Percentiles rank a stretch among this genome's conserved stretches.
Conservation (phyloP, 352 stramenopile species). For the Saprolegnia diclina region DNA sequence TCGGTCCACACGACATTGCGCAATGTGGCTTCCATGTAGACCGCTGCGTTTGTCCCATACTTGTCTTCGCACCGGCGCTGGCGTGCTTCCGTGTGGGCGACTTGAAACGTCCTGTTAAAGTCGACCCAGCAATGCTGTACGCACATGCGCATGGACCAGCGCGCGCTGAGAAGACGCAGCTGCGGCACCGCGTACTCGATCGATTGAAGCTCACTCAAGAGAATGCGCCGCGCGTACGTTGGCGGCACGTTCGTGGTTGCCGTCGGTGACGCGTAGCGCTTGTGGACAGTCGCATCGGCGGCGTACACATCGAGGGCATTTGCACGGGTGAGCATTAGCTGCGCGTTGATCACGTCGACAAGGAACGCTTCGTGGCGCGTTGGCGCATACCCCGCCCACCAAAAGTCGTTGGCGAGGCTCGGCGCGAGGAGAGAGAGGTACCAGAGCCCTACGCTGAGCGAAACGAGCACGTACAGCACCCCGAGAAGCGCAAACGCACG, state of each 20-base stretch:
- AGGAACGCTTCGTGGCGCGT: conserved; percentile 16
- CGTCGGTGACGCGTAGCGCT: not conserved
- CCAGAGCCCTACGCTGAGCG: not conserved
- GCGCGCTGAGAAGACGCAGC: not conserved
- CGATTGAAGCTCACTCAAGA: not conserved
- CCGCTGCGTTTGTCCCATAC: not conserved
- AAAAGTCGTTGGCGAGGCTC: conserved; percentile 13
- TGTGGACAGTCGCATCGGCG: not conserved
- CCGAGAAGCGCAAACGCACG: not conserved
- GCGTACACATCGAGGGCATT: conserved; percentile 1
- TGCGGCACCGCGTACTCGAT: conserved; percentile 7
- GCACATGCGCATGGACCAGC: not conserved
- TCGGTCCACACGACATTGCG: not conserved
- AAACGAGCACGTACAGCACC: conserved; percentile 5
- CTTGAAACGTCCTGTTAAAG: not conserved
- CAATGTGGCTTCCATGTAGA: conserved; percentile 16
- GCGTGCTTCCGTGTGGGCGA: conserved; percentile 4
- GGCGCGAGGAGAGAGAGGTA: not conserved
- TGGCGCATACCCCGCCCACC: conserved; percentile 14
- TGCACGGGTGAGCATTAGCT: not conserved
- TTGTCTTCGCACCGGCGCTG: not conserved
- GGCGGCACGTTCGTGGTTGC: not conserved
- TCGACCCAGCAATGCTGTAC: conserved; percentile 24
- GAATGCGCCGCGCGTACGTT: not conserved
- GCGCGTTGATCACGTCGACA: conserved; percentile 6